Percentiles rank a stretch among this genome's conserved stretches.
Conservation (phyloP, 495 filamentous ascomycete species). For the Emericellopsis terricola region DNA sequence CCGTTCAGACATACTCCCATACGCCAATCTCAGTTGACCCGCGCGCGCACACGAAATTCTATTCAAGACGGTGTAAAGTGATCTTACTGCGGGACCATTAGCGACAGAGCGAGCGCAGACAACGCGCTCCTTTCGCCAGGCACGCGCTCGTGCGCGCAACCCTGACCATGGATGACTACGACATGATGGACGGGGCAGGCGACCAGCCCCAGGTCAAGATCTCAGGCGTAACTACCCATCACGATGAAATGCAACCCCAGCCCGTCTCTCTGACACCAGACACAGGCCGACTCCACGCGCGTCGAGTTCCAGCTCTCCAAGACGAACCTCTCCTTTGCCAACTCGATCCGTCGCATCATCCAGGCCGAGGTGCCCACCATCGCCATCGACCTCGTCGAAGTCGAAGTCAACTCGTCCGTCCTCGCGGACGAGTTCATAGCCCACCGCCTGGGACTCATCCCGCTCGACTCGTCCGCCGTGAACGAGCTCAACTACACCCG, state of each 20-base stretch:
- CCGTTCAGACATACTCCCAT: too few relatives aligned
- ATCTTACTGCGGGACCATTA: too few relatives aligned
- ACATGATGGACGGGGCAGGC: constrained; percentile 44
- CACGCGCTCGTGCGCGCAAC: too few relatives aligned
- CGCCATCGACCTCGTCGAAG: constrained; percentile 86
- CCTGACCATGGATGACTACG: constrained; percentile 33
- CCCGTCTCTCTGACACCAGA: constrained; percentile 1
- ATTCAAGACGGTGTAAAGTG: constrained; percentile 1
- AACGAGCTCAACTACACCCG: constrained; percentile 75
- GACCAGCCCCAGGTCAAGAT: constrained; percentile 52
- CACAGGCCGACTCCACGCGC: constrained; percentile 45
- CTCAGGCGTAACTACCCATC: constrained; percentile 53
- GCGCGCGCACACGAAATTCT: background rate
- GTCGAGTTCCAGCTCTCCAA: constrained; percentile 71
- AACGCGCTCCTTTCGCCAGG: constrained; percentile 1
- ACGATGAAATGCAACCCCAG: constrained; percentile 4
- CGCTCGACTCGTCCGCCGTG: constrained; percentile 66
- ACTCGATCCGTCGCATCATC: constrained; percentile 81
- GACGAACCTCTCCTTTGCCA: constrained; percentile 77
- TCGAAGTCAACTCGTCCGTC: constrained; percentile 83
- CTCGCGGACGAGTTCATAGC: constrained; percentile 90
- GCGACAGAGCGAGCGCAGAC: background rate
- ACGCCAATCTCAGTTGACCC: background rate
- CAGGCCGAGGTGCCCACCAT: constrained; percentile 90
- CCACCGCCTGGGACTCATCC: constrained; percentile 83